Evolutionary conservation across 208 protist species (phyloP), one percentile per base, ranked within the genome.

Genomic region (Leishmania lainsoni): DNA sequence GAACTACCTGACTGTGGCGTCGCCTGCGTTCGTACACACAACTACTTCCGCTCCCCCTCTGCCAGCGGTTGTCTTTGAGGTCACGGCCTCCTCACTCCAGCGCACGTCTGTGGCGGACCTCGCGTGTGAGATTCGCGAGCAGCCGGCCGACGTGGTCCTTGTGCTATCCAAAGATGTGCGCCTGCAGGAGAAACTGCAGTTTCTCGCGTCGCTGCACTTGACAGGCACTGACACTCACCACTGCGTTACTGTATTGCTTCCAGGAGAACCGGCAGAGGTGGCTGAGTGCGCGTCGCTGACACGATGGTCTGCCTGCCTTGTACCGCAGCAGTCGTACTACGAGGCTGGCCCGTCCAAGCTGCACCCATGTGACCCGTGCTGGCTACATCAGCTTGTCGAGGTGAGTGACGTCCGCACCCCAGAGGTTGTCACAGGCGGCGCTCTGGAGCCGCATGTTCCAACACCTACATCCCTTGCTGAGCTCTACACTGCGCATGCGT

Each of bases 171-270:
- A 76, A 9, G 32, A 65, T 22, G 26, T 86, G 3, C 74, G 32
- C 16, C 35, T 78, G 29, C 51, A 79, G 75, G 73, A 79, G 48
- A 80, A 80, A 51, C 63, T 86, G 45, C 70, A 79, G 56, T 86
- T 86, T 59, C 78, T 86, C 58, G 82, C 82, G 42, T 86, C 82
- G 14, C 74, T 86, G 48, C 82, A 82, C 54, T 71, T 86, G 65
- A 75, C 56, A 39, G 65, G 80, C 66, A 82, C 73, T 45, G 78
- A 78, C 29, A n/a, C 0, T 45, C 82, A 86, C 52, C 82, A 86
- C 26, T 17, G 61, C 16, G 82, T 86, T 56, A 81, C 74, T 35
- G 82, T 86, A 70, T 49, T 86, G 54, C 78, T 86, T 22, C 29
- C 82, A 29, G 82, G 82, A 10, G 35, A 61, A 32, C 78, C 82